These are phyloP conservation scores for Elsinoe fawcettii DNA, from an alignment of 2,329 filamentous ascomycete species.

Conservation along the genomic window DNA sequence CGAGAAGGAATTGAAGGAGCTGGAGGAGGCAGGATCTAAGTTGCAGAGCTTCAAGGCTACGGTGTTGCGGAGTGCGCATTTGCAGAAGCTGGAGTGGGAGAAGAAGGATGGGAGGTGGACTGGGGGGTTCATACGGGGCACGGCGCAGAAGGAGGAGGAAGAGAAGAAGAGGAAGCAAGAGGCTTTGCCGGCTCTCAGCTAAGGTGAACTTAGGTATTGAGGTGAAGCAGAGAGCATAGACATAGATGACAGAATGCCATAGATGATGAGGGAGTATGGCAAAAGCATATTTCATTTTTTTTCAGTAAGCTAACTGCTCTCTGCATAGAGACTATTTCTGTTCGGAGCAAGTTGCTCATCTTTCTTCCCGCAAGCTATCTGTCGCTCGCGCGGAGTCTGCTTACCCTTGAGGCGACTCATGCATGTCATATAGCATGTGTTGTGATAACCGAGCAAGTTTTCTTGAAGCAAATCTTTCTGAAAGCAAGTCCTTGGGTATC, in stretches of 20 bases:
- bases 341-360: too few relatives aligned
- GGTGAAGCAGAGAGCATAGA: neutral
- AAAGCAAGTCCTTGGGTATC: slow-evolving; percentile 1
- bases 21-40: slow-evolving; percentile 29
- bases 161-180: slow-evolving; percentile 7
- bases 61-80: slow-evolving; percentile 29
- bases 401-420: neutral
- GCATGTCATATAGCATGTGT: neutral
- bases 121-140: slow-evolving; percentile 21
- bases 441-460: neutral
- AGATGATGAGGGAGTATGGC: neutral
- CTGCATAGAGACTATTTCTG: neutral
- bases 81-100: slow-evolving; percentile 30
- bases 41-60: slow-evolving; percentile 32
- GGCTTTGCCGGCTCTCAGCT: neutral
- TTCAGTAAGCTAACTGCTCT: neutral
- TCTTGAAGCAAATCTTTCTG: too few relatives aligned
- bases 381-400: neutral
- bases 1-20: slow-evolving; percentile 28
- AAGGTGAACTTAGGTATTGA: neutral
- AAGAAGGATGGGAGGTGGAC: slow-evolving; percentile 28
- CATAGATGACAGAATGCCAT: neutral
- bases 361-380: too few relatives aligned
- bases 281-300: neutral
- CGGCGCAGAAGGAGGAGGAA: slow-evolving; percentile 9